Evolutionary conservation across 768 basidiomycete genomes (phyloP), one percentile per base, ranked within the genome.

Genomic region (Thelephora aurantiotincta): DNA sequence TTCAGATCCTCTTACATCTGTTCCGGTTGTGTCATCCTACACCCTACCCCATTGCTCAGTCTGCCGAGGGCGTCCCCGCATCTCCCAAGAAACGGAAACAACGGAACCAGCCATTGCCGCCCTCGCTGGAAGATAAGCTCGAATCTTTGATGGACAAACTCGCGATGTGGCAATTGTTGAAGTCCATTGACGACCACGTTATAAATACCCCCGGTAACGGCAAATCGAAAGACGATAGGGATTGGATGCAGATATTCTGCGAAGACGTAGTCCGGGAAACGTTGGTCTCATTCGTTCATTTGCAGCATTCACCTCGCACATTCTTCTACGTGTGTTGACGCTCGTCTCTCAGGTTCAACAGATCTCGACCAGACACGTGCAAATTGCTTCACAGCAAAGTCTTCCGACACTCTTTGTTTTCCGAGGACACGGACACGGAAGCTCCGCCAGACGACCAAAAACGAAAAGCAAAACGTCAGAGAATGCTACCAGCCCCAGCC

Each of bases 111-210:
- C 51, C 57, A 18, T 48, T 57, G 7, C 43, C 38, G 34, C 35
- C 47, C 20, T 23, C 53, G 12, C 57, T 65, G 11, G 73, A 75
- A 44, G 79, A 77, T n/a, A 68, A 70, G 20, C 61, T 86, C 1
- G 83, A 88, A 58, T 65, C 68, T 1, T 78, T 81, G 60, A 84
- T 86, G 80, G 85, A 88, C 61, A 83, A 79, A 55, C 60, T 89
- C 6, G 82, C 80, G 3, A 77, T 73, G 63, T 85, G 83, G 82
- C 86, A 88, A 56, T 72, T 88, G 18, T 60, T 68, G 52, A 52
- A 51, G 3, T 57, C 60, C 33, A 59, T 81, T 35, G 51, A 14
- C 9, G 48, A 47, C 48, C 54, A 53, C 6, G 57, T 68, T 16
- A 42, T 45, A 44, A 44, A 45, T 12, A 44, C 44, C 41, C 56